A percentile compares a stretch with the other conserved stretches of the same genome.
Conservation (phyloP, 257 asterid genomes). For the Ophiorrhiza pumila region DNA sequence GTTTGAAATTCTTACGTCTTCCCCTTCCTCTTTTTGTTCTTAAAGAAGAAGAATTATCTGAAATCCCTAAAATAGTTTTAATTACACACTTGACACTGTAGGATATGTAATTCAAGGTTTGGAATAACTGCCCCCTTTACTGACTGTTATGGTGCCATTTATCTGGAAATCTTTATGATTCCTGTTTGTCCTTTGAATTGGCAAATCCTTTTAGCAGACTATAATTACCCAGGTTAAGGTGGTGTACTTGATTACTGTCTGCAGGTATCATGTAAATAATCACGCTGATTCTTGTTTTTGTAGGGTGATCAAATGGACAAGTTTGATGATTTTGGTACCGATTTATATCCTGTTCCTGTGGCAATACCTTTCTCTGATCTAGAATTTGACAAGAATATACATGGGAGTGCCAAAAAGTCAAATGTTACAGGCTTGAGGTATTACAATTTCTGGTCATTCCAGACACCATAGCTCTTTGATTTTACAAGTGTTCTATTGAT, state of each 20-base stretch:
- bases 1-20: not conserved
- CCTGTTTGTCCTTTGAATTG: not conserved
- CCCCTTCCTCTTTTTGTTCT: too few relatives aligned
- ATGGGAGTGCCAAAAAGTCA: constrained; percentile 29
- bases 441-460: not conserved
- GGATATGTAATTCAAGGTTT: not conserved
- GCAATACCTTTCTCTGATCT: constrained; percentile 31
- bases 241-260: not conserved
- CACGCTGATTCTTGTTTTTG: constrained; percentile 18
- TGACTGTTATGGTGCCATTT: not conserved
- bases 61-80: not conserved
- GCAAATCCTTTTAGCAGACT: not conserved
- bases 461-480: not conserved
- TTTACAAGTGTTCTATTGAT: not conserved
- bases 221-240: not conserved
- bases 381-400: constrained; percentile 32
- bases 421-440: constrained; percentile 50
- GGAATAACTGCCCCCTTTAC: not conserved
- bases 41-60: not conserved
- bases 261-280: constrained; percentile 9
- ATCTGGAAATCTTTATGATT: not conserved
- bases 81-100: not conserved
- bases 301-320: constrained; percentile 40
- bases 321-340: constrained; percentile 41
- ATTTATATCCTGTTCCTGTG: constrained; percentile 37